phyloP scores from a whole-genome alignment of 768 basidiomycete genomes.

The Phlebiopsis flavidoalba region DNA sequence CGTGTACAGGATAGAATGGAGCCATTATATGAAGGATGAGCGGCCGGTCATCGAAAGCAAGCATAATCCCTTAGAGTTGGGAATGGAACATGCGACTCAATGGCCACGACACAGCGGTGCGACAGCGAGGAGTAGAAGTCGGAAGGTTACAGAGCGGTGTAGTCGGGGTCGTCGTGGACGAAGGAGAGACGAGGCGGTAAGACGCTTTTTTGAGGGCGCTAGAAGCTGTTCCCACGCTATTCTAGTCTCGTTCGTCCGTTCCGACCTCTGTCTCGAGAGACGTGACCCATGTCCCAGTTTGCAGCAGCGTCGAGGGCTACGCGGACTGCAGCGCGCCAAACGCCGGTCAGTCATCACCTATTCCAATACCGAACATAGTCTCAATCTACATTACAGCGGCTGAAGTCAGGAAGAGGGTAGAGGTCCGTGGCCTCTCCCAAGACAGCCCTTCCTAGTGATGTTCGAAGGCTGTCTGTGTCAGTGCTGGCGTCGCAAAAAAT shows the following conservation, averaged over 20 bases:
- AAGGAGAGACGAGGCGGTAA: background rate
- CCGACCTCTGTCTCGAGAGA: background rate
- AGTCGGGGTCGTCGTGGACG: background rate
- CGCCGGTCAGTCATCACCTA: background rate
- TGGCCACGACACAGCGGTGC: background rate
- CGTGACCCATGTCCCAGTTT: background rate
- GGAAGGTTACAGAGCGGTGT: background rate
- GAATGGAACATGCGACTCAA: background rate
- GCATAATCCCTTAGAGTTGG: background rate
- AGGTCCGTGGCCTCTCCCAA: constrained; percentile 45
- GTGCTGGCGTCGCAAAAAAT: constrained; percentile 27
- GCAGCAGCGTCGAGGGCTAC: background rate
- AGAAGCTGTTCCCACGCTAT: background rate
- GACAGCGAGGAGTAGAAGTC: background rate
- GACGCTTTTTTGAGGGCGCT: too few species aligned
- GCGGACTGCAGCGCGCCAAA: background rate
- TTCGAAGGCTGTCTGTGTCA: constrained; percentile 34
- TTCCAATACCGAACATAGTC: too few species aligned
- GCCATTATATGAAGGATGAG: background rate
- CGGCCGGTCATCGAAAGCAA: background rate
- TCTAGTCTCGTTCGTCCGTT: background rate
- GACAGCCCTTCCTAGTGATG: constrained; percentile 50
- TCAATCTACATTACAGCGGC: background rate
- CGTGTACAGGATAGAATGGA: background rate
- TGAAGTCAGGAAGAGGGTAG: background rate